Base-by-base conservation (phyloP, 2,329 filamentous ascomycete genomes). In the Grosmannia clavigera region DNA sequence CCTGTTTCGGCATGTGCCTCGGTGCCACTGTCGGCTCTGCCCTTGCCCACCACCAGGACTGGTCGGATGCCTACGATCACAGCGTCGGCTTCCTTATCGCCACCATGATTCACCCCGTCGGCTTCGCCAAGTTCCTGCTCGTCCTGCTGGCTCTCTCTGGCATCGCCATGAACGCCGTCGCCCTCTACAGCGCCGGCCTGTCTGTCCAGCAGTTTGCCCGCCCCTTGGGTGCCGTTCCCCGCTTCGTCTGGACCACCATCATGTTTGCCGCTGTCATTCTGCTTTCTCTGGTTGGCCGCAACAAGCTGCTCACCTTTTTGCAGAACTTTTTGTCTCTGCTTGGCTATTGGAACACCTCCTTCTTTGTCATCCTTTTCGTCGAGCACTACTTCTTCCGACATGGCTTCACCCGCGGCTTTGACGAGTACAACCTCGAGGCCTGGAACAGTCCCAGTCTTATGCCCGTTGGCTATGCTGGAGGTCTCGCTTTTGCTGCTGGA, bases 1-100 rank as follows among this genome's bases (percentile, higher is more conserved):
- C 77, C 0, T 75, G 72, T 51, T 73, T 80, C 58, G 76, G 76
- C 60, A 86, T 87, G 82, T 76, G 75, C 2, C 77, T 86, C 0
- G 84, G 84, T 10, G 81, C 83, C 11, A 83, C 83, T 12, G 82
- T 87, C 56, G 82, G 78, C 22, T 82, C 81, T 3, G 81, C 82
- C 29, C 75, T 83, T 2, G 72, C 78, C 35, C 81, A 77, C 64
- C 74, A 80, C 5, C 75, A 78, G 0, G 70, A 70, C 3, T 85
- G 82, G 82, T 65, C 73, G n/a, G 74, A 71, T 3, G 81, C 75
- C 2, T 84, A 84, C 66, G 72, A 78, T 3, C 65, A 70, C 53
- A 80, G 78, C 48, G 78, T 82, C 0, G 82, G 82, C 33, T 83
- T 83, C 53, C 78, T 84, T 3, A 72, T 86, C 14, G 78, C 77